Base-by-base conservation (phyloP, 139 green algal genomes). In the Haematococcus sp. region DNA sequence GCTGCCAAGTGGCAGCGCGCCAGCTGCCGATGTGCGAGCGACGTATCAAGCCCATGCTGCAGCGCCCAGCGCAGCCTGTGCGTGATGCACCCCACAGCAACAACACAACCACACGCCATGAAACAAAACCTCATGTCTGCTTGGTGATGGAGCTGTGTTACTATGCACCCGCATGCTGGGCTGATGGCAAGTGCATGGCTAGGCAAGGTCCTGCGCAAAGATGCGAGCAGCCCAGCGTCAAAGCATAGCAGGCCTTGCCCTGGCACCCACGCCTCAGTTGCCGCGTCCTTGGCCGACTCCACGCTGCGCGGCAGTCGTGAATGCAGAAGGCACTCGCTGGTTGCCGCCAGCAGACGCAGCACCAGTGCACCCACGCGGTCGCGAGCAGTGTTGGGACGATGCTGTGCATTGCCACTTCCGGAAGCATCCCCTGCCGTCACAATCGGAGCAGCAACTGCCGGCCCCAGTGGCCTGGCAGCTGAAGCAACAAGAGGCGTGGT, bases 261-360 rank as follows among this genome's bases (percentile, higher is more conserved):
- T n/a, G n/a, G 7, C 22, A 25, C 58, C 34, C 25, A 65, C 19
- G 80, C 80, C 20, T 81, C 69, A 63, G 49, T 74, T 16, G 65
- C 70, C 58, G 60, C 64, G 25, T 78, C 71, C 30, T 78, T 68
- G 13, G 40, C 68, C 4, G 51, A 64, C 4, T 65, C 70, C 15
- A 23, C 32, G 25, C 32, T 40, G n/a, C 49, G 65, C 4, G 67
- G 52, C n/a, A 55, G 33, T 5, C 74, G 83, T 22, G 70, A 77
- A 43, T 77, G 69, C 52, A 83, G 72, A 5, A 70, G 67, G 65
- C 73, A 82, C 74, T 90, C 85, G 31, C 58, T 77, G 0, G 70
- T 22, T 0, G 70, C 66, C 19, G 74, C 67, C 67, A 86, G 73
- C 13, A 83, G 56, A n/a, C 76, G 59, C 61, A 84, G 69, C 15